Percentiles rank a stretch among this genome's conserved stretches.
Evolutionary conservation across 2,329 filamentous ascomycete genomes (phyloP).

Genomic region (Claviceps fusiformis): DNA sequence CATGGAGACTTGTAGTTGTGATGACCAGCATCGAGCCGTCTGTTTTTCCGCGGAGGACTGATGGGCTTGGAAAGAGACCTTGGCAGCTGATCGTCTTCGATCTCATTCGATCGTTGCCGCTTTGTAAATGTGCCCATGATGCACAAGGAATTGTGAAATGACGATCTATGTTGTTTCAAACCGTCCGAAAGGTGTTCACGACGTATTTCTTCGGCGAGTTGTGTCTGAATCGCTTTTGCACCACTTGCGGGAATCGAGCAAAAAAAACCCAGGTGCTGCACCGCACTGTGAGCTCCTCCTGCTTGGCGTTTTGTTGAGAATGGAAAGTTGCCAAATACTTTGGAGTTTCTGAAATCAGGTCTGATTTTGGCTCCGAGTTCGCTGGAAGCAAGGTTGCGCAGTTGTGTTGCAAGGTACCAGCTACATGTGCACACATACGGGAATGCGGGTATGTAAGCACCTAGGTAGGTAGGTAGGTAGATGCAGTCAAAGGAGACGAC

Average conservation of each 20-base stretch:
- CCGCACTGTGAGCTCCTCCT: background rate
- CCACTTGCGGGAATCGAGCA: background rate
- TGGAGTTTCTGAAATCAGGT: background rate
- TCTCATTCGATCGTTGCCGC: conserved; percentile 13
- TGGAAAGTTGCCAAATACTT: background rate
- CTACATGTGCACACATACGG: too few species aligned
- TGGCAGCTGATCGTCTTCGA: background rate
- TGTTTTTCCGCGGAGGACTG: conserved; percentile 31
- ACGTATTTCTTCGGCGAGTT: background rate
- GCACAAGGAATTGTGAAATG: background rate
- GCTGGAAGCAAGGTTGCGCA: too few species aligned
- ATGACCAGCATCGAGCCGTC: conserved; percentile 5
- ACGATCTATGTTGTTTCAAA: background rate
- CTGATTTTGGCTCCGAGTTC: too few species aligned
- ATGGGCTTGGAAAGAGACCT: conserved; percentile 25
- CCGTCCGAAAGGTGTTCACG: background rate
- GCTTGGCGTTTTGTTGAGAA: background rate
- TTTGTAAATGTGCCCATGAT: conserved; percentile 20
- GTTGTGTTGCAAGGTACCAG: too few species aligned
- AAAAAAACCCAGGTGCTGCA: too few species aligned
- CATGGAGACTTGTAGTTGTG: conserved; percentile 52
- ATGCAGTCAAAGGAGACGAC: background rate
- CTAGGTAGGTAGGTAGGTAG: too few species aligned
- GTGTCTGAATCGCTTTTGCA: background rate
- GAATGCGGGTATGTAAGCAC: too few species aligned